These are phyloP conservation scores for Phoma herbarum DNA, from an alignment of 2,329 filamentous ascomycete species.

Conservation along the genomic window DNA sequence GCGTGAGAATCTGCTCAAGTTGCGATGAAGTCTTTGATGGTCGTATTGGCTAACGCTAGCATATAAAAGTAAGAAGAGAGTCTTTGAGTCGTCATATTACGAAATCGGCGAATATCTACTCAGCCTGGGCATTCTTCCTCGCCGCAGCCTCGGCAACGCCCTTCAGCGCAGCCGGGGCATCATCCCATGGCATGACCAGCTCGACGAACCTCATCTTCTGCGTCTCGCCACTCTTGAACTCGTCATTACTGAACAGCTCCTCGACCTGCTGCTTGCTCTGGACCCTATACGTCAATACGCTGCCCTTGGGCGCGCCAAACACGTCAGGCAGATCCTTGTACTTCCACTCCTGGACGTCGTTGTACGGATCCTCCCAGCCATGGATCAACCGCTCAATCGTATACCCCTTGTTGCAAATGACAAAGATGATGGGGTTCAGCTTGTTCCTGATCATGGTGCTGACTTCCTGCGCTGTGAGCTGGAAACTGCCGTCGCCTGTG, in stretches of 20 bases:
- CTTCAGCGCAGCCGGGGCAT: slow-evolving; percentile 76
- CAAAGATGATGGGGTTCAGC: slow-evolving; percentile 81
- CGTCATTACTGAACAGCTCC: slow-evolving; percentile 68
- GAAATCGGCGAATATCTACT: slow-evolving; percentile 8
- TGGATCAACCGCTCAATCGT: slow-evolving; percentile 91
- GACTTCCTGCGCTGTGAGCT: slow-evolving; percentile 84
- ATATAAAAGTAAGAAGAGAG: neutral
- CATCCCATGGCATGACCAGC: slow-evolving; percentile 79
- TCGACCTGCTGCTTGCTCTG: slow-evolving; percentile 75
- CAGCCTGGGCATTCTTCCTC: slow-evolving; percentile 63
- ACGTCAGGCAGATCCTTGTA: slow-evolving; percentile 72
- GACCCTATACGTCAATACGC: slow-evolving; percentile 70
- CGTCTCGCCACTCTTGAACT: slow-evolving; percentile 61
- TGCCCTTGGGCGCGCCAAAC: slow-evolving; percentile 69
- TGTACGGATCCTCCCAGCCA: slow-evolving; percentile 80
- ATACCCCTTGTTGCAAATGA: slow-evolving; percentile 88
- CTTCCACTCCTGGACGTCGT: slow-evolving; percentile 80
- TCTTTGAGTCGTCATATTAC: neutral
- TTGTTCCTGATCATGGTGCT: slow-evolving; percentile 82
- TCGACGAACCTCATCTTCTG: slow-evolving; percentile 76
- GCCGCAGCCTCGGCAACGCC: slow-evolving; percentile 76
- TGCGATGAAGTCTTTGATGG: too few species aligned
- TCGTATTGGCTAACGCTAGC: neutral
- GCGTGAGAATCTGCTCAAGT: too few species aligned
- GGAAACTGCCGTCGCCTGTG: slow-evolving; percentile 88